Evolutionary conservation across 108 stramenopile genomes (phyloP).

Genomic region (Conticribra weissflogii): DNA sequence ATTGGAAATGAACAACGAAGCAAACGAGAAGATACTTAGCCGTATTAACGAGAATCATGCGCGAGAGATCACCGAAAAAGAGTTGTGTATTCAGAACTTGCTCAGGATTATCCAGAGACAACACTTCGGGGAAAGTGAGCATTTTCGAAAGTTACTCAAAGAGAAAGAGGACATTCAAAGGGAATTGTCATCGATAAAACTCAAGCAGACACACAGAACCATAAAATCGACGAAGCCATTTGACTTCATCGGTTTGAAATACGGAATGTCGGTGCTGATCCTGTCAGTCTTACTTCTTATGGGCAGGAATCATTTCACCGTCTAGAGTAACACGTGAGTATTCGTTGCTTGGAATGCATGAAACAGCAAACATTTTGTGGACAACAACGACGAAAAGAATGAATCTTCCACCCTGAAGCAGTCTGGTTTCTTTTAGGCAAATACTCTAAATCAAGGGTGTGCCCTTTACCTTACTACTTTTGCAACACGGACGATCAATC

Average conservation of each 20-base stretch:
- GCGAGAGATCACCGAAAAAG: slow-evolving; percentile 4
- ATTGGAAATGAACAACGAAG: slow-evolving; percentile 15
- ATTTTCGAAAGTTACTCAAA: slow-evolving; percentile 1
- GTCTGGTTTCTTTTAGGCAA: no score
- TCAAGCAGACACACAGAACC: neutral
- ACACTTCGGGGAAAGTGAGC: slow-evolving; percentile 10
- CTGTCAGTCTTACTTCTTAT: no score
- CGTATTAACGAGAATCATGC: slow-evolving; percentile 9
- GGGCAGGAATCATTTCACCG: no score
- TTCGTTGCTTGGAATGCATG: no score
- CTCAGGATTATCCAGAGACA: slow-evolving; percentile 21
- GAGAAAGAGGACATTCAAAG: neutral
- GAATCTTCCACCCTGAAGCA: no score
- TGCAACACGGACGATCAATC: no score
- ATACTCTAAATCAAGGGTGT: no score
- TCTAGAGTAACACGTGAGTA: no score
- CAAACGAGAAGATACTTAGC: slow-evolving; percentile 8
- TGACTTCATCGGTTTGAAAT: neutral
- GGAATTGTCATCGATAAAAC: slow-evolving; percentile 4
- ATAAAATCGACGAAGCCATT: neutral
- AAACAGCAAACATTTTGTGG: no score
- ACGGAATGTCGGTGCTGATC: neutral
- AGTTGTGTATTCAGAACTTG: neutral
- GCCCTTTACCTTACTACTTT: no score
- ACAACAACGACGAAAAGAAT: no score